Evolutionary conservation across 345 rosid genomes (phyloP), one percentile per base, ranked within the genome.

Genomic region (Draba incana): DNA sequence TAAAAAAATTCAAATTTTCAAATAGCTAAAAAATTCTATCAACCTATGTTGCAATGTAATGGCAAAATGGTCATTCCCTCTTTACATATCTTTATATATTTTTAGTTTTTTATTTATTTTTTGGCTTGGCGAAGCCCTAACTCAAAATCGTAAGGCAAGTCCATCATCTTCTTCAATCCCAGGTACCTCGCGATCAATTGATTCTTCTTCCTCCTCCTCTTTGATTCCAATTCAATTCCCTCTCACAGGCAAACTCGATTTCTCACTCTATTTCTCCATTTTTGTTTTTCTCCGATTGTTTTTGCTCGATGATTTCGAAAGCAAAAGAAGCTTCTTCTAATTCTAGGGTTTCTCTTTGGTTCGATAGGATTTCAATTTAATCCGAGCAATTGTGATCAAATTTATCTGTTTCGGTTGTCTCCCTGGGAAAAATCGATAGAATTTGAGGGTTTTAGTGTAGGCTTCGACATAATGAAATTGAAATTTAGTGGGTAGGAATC

Each of bases 271-370:
- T 55, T 14, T 10, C 20, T 5, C 57, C 20, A 0, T 28, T 48
- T 58, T 35, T 41, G 8, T 23, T 3, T 57, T 38, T 33, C 14
- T 45, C 48, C 16, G 11, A 23, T 46, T 57, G 20, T 13, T 33
- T 38, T n/a, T 68, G 39, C 64, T 58, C 42, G 8, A 25, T 48
- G 7, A 39, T 57, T 57, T 8, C 30, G 1, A 20, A 20, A 20
- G 9, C 9, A 14, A 41, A 12, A 33, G 16, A 43, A 33, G 63
- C 45, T 46, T 13, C 47, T 46, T 20, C 43, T 8, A 6, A 41
- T 61, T 44, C 28, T 15, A 44, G 53, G 53, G 53, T 61, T 44
- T 4, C 43, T 10, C 28, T 58, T 49, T 48, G 42, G 16, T 68
- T 58, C 48, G 42, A 27, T 37, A 1, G n/a, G 57, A 15, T 16